A percentile compares a stretch with the other conserved stretches of the same genome.
Evolutionary conservation across 768 basidiomycete genomes (phyloP).

Genomic region (Filobasidium floriforme): DNA sequence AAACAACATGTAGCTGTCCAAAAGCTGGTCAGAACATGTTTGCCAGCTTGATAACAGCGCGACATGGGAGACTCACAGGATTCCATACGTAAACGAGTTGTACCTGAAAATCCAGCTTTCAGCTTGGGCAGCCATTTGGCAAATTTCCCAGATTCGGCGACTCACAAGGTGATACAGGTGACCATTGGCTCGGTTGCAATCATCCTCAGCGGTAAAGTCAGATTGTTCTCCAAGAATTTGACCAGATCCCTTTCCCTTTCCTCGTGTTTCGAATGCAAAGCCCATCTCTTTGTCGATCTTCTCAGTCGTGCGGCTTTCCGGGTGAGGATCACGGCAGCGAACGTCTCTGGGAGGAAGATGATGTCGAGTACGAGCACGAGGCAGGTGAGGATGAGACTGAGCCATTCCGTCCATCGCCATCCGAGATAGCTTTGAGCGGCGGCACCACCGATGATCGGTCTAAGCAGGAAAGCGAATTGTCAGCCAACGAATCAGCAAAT

Average conservation of each 20-base stretch:
- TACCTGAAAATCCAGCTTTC: slow-evolving; percentile 19
- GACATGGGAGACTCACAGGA: slow-evolving; percentile 11
- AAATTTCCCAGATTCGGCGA: background rate
- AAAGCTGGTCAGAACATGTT: background rate
- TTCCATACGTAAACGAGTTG: slow-evolving; percentile 27
- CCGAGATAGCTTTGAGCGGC: slow-evolving; percentile 37
- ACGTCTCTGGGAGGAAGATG: slow-evolving; percentile 44
- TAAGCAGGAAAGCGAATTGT: background rate
- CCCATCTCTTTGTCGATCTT: slow-evolving; percentile 37
- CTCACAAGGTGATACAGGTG: slow-evolving; percentile 28
- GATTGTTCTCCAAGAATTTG: slow-evolving; percentile 40
- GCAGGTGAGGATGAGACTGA: slow-evolving; percentile 39
- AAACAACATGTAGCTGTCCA: slow-evolving; percentile 36
- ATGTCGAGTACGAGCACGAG: slow-evolving; percentile 31
- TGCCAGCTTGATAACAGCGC: background rate
- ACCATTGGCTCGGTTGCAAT: slow-evolving; percentile 41
- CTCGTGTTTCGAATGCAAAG: slow-evolving; percentile 40
- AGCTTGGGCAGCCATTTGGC: background rate
- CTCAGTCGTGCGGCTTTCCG: slow-evolving; percentile 38
- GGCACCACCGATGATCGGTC: slow-evolving; percentile 40
- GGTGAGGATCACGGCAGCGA: slow-evolving; percentile 40
- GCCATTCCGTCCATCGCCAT: slow-evolving; percentile 46
- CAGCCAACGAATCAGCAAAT: background rate
- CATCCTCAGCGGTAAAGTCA: slow-evolving; percentile 38
- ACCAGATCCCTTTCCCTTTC: slow-evolving; percentile 33